phyloP scores from a whole-genome alignment of 2,329 filamentous ascomycete genomes.

The Arthrobotrys pseudoclavata region DNA sequence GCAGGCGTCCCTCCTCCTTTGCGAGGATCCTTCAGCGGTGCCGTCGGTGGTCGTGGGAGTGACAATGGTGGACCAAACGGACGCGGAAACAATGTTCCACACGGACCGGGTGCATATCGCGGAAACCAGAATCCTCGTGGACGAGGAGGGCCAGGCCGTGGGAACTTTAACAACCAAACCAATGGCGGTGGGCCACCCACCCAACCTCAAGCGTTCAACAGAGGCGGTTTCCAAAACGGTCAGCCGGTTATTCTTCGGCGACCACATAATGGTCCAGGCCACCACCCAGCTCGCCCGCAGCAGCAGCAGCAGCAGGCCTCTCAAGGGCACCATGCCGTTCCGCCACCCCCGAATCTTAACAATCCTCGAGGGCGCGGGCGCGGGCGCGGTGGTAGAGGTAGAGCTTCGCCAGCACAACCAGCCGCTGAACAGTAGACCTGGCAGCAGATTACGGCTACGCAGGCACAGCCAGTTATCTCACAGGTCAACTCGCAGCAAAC shows the following conservation, averaged over 20 bases:
- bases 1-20: constrained; percentile 72
- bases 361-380: constrained; percentile 49
- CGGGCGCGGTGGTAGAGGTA: constrained; percentile 60
- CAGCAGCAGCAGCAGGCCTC: constrained; percentile 33
- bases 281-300: constrained; percentile 35
- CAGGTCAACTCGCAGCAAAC: neutral
- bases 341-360: constrained; percentile 46
- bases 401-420: constrained; percentile 46
- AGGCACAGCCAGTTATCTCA: neutral
- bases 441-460: constrained; percentile 24
- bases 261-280: constrained; percentile 44
- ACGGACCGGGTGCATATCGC: constrained; percentile 11
- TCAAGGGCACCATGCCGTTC: constrained; percentile 47
- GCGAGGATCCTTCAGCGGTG: constrained; percentile 73
- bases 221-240: constrained; percentile 40
- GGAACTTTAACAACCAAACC: constrained; percentile 60
- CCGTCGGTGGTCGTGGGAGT: constrained; percentile 68
- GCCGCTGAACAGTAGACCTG: constrained; percentile 49
- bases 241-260: constrained; percentile 53
- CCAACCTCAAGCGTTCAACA: constrained; percentile 44
- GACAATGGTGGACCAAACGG: constrained; percentile 32
- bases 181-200: constrained; percentile 24
- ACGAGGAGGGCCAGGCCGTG: constrained; percentile 66
- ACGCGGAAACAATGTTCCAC: constrained; percentile 15
- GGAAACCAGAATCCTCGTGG: constrained; percentile 63